Conservation (phyloP, 768 basidiomycete genomes). For the Lactarius hatsudake region DNA sequence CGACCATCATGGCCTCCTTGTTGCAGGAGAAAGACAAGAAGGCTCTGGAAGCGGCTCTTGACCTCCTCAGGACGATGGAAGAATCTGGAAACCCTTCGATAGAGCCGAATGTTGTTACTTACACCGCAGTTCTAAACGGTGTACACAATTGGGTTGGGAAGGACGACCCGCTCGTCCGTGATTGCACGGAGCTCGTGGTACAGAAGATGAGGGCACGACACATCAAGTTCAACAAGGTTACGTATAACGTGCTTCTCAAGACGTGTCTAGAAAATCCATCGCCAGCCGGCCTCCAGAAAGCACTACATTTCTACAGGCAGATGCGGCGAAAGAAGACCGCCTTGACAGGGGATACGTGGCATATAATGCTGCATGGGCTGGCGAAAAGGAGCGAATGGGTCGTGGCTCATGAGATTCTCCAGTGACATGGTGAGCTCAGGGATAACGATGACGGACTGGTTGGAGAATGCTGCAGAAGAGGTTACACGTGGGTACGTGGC, state of each 20-base stretch:
- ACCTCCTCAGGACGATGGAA: slow-evolving; percentile 78
- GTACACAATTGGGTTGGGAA: slow-evolving; percentile 61
- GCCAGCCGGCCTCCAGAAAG: slow-evolving; percentile 51
- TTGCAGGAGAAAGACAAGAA: slow-evolving; percentile 53
- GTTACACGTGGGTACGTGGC: slow-evolving; percentile 17
- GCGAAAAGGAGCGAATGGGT: slow-evolving; percentile 55
- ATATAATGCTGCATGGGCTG: slow-evolving; percentile 68
- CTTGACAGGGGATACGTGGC: slow-evolving; percentile 68
- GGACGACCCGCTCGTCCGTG: slow-evolving; percentile 42
- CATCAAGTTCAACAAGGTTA: slow-evolving; percentile 55
- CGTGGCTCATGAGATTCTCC: slow-evolving; percentile 56
- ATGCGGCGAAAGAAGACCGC: slow-evolving; percentile 51
- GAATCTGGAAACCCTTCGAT: slow-evolving; percentile 38
- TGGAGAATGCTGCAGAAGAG: slow-evolving; percentile 32
- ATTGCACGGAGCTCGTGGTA: slow-evolving; percentile 50
- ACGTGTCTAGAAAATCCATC: slow-evolving; percentile 56
- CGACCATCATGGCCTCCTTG: slow-evolving; percentile 74
- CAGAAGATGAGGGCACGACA: slow-evolving; percentile 55
- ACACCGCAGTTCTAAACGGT: slow-evolving; percentile 74
- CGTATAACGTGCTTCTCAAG: slow-evolving; percentile 76
- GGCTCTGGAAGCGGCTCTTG: slow-evolving; percentile 59
- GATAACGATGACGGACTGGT: slow-evolving; percentile 44
- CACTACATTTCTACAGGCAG: slow-evolving; percentile 56
- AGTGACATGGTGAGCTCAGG: slow-evolving; percentile 61
- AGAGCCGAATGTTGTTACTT: slow-evolving; percentile 75